Evolutionary conservation across 1,139 yeast genomes (phyloP), one percentile per base, ranked within the genome.

Genomic region (Saccharomyces hybrid): DNA sequence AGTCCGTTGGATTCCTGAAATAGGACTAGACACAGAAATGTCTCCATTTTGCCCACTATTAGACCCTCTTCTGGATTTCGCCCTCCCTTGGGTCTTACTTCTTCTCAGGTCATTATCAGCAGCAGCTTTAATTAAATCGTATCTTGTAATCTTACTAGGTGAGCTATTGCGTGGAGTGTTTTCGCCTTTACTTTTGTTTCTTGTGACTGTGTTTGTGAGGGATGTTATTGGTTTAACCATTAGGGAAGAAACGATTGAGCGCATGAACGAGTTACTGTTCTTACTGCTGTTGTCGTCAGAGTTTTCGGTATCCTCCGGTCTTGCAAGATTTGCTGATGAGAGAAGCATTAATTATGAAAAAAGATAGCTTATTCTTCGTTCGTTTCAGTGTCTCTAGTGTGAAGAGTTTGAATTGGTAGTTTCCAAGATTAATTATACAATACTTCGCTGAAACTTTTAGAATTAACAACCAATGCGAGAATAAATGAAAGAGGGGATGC

Each of bases 111-210:
- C 55, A 32, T 54, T 41, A 31, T 52, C 52, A 38, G 49, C 47
- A 1, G 62, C 61, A 31, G 59, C 56, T 41, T 48, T 46, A 11
- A 59, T 9, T 9, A 60, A 28, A 50, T 60, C 63, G 42, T 59
- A 41, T 27, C 63, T 56, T 5, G 62, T 60, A 14, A 60, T 54
- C 5, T 54, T 23, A 2, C 38, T 44, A 23, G 57, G 57, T 11
- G 38, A 5, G 8, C 38, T 32, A 13, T 32, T 32, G 38, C 38
- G 38, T 5, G 8, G 38, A 32, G 38, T 13, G 11, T 3, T 28
- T 28, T 28, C 11, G 11, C 31, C 31, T 2, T 19, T 31, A 19
- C 34, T 3, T 19, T 19, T 19, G 23, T 19, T 19, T 19, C 38
- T 32, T 32, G 38, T 13, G 38, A 32, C 38, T 32, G 38, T 32